Percentiles rank a stretch among this genome's conserved stretches.
Conservation (phyloP, 257 asterid genomes). For the Solanum neorickii region DNA sequence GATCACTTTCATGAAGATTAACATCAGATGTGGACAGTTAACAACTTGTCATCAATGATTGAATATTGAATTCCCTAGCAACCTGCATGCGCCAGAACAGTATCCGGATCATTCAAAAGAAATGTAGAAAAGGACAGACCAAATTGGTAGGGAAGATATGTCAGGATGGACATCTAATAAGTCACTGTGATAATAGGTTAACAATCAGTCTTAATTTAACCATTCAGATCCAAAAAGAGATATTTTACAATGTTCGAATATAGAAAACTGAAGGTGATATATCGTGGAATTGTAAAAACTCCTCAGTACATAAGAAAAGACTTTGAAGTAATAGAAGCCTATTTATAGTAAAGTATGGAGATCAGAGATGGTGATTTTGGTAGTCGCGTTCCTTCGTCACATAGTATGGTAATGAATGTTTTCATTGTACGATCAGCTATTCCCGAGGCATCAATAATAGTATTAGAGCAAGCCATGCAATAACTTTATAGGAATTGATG, state of each 20-base stretch:
- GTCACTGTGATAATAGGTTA: background rate
- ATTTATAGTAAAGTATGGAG: background rate
- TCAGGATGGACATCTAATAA: background rate
- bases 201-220: background rate
- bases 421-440: background rate
- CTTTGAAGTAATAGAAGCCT: background rate
- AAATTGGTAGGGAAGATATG: background rate
- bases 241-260: background rate
- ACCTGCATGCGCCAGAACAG: background rate
- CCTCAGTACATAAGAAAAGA: background rate
- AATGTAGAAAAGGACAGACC: background rate
- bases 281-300: background rate
- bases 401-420: background rate
- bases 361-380: background rate
- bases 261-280: background rate
- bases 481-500: too few relatives aligned
- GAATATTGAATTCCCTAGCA: background rate
- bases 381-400: background rate
- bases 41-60: background rate
- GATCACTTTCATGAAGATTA: background rate
- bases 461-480: background rate
- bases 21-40: background rate
- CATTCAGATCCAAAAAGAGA: background rate
- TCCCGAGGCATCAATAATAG: background rate
- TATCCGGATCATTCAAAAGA: background rate